Base-by-base conservation (phyloP, 805 yeast genomes). In the Blastobotrys terrestris region DNA sequence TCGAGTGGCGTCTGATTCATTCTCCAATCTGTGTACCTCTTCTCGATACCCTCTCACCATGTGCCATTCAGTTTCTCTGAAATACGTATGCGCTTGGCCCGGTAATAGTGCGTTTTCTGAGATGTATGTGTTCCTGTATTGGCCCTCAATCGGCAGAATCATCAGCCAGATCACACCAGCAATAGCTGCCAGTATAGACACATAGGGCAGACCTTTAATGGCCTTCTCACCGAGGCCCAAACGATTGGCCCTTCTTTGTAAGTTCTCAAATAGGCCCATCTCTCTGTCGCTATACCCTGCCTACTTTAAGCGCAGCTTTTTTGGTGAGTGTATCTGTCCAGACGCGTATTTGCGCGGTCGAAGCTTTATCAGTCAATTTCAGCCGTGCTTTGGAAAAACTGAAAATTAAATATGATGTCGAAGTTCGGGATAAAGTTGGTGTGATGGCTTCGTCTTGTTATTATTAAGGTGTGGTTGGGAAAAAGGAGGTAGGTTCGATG, bases 21-120 rank as follows among this genome's bases (percentile, higher is more conserved):
- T 58, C 2, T 62, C 59, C 40, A 77, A 63, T 35, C 54, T 57
- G 57, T 74, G 69, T 65, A 80, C 60, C 68, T 83, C 86, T 44
- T 77, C 77, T 55, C 96, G 77, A 64, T 84, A 89, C 0, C 97
- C 99, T 53, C 98, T 74, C 31, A 89, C 79, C 52, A 86, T 73
- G 62, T 91, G 88, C 97, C 98, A 94, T 66, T 94, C 98, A 42
- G 89, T 81, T 63, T 92, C 98, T 52, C 97, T 77, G 67, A 87
- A 94, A 65, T 89, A 90, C 20, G 95, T 83, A 60, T 84, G 84
- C 2, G 94, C 98, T 67, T 94, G 98, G 0, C 95, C 91, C 5
- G 99, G 97, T 87, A 94, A 83, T 66, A 94, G 73, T 31, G 99
- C 99, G 69, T 94, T 94, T 65, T 94, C 99, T 5, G 95, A 85